Base-by-base conservation (phyloP, 306 rosid genomes). In the Glycyrrhiza uralensis region DNA sequence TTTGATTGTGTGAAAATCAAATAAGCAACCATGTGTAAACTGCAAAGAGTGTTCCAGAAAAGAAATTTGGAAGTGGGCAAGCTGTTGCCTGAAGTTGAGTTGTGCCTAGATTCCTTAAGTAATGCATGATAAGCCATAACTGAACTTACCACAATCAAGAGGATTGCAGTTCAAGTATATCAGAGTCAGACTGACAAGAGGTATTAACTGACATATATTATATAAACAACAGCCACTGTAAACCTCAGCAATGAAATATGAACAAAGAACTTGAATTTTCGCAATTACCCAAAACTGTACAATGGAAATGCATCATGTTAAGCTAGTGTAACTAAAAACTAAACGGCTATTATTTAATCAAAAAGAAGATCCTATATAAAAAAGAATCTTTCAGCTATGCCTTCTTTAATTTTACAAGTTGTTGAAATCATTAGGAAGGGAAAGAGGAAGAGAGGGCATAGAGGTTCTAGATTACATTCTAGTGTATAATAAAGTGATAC, bases 351-450 rank as follows among this genome's bases (percentile, higher is more conserved):
- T 18, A 29, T n/a, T 8, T n/a, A n/a, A n/a, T n/a, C 1, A 2
- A 20, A 14, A 63, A 46, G n/a, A 0, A 9, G 12, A 35, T 18
- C 23, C 56, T 11, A 46, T 26, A 11, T 15, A 33, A 35, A 56
- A 19, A 29, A 54, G 26, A 32, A 71, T 35, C 19, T 58, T 76
- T 57, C 69, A 75, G 66, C 30, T 9, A 76, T 11, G 26, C 24
- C 33, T 65, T 54, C 29, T 50, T 38, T 46, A 38, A 4, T 50
- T 9, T 30, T 39, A 17, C 11, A 65, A 7, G 1, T 35, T 1
- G 0, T 35, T 35, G 4, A 46, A 46, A 46, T 46, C 2, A 46
- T 17, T 15, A 3, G 8, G 7, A 4, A 44, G 9, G 23, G 23
- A 46, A 15, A 46, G 23, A 46, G 51, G 22, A 45, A 1, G 18